Evolutionary conservation across 768 basidiomycete genomes (phyloP), one percentile per base, ranked within the genome.

Genomic region (Russula lepida): DNA sequence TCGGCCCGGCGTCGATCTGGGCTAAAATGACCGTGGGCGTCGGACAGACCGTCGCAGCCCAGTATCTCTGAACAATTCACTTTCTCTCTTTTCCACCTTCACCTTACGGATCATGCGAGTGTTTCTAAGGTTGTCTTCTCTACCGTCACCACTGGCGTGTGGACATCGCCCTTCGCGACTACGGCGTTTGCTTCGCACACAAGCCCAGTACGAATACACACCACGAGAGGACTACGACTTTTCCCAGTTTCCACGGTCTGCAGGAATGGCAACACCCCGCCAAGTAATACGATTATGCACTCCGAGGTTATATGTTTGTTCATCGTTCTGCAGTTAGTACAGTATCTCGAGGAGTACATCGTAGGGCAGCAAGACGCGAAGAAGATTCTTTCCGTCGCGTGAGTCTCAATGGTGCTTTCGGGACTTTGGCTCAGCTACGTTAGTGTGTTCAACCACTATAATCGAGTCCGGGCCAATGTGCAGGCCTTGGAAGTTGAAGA

Each of bases 401-500:
- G 74, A 71, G 92, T 83, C 27, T 23, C 44, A 48, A 27, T 51
- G n/a, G 11, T n/a, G 30, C 30, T 56, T 23, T n/a, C 59, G 17
- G 37, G 44, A 43, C 53, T 21, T 41, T 8, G 13, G 53, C 43
- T 52, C 27, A 44, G 32, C 28, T 17, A 30, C 1, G 47, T 0
- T 69, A 95, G 93, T 33, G 92, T 95, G 2, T 97, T 86, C 79
- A 95, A 97, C 67, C 95, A 97, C 72, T 97, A 94, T 71, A 93
- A 89, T 69, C 89, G 94, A 46, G 85, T 92, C 6, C 81, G 83
- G 27, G 84, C 87, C 58, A 89, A 92, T 67, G 68, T 86, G 50
- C 75, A 79, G 19, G 75, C 78, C 23, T 63, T 75, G 32, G 79
- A 81, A 54, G 74, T 76, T n/a, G 74, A 72, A 27, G 49, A 71